These are phyloP conservation scores for Dictyostelium firmibasis DNA, from an alignment of 78 protist species.

Conservation along the genomic window DNA sequence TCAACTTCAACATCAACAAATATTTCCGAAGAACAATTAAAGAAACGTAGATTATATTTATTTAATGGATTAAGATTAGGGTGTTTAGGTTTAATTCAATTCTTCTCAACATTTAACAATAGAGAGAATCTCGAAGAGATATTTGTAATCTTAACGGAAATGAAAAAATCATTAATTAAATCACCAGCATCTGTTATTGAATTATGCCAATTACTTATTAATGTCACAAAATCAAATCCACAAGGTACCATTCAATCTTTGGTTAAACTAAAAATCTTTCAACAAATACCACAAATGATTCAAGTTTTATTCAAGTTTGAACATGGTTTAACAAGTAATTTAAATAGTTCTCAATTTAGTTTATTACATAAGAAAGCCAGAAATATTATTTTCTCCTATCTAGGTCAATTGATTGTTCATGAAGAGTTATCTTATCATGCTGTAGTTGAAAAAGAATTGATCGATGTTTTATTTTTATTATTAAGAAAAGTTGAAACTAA, in stretches of 20 bases:
- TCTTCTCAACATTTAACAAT: slow-evolving; percentile 30
- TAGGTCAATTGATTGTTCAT: slow-evolving; percentile 45
- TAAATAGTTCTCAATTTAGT: not conserved
- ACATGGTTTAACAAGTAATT: not conserved
- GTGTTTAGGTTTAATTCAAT: not conserved
- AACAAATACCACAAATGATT: slow-evolving; percentile 28
- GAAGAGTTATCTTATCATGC: slow-evolving; percentile 58
- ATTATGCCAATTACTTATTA: slow-evolving; percentile 31
- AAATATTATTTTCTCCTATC: slow-evolving; percentile 30
- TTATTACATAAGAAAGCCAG: slow-evolving; percentile 30
- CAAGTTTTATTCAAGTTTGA: not conserved
- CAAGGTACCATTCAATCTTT: not conserved
- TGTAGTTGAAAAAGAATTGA: slow-evolving; percentile 5
- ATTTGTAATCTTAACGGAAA: not conserved
- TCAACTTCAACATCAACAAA: not conserved
- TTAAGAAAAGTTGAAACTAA: slow-evolving; percentile 26
- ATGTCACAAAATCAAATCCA: slow-evolving; percentile 55
- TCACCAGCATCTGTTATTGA: slow-evolving; percentile 40
- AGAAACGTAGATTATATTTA: slow-evolving; percentile 3
- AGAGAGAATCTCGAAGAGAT: slow-evolving; percentile 57
- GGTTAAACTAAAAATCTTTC: slow-evolving; percentile 12
- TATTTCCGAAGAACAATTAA: not conserved
- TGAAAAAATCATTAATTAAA: slow-evolving; percentile 11
- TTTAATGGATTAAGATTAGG: slow-evolving; percentile 16
- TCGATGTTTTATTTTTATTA: slow-evolving; percentile 19